phyloP scores from a whole-genome alignment of 1,139 yeast species.

The Suhomyces yuchorum region DNA sequence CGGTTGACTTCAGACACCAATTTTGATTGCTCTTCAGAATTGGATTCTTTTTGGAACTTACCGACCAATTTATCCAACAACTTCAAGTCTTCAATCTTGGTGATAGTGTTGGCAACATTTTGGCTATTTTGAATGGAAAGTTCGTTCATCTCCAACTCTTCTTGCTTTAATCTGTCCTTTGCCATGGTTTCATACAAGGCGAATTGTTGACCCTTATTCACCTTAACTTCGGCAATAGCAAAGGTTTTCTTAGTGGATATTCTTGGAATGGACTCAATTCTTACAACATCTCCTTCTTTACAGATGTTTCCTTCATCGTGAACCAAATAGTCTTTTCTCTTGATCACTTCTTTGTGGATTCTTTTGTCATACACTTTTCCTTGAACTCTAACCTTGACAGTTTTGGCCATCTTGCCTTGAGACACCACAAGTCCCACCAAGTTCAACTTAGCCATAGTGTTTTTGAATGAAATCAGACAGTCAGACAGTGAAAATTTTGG shows the following conservation, averaged over 20 bases:
- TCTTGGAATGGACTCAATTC: constrained; percentile 90
- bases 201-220: constrained; percentile 89
- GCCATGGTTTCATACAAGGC: constrained; percentile 78
- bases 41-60: constrained; percentile 34
- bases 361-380: constrained; percentile 65
- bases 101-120: constrained; percentile 37
- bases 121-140: constrained; percentile 52
- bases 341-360: constrained; percentile 75
- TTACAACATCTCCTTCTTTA: constrained; percentile 92
- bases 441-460: constrained; percentile 79
- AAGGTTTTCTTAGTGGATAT: constrained; percentile 79
- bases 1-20: constrained; percentile 47
- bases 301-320: constrained; percentile 93
- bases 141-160: constrained; percentile 56
- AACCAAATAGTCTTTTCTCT: constrained; percentile 81
- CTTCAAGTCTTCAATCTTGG: constrained; percentile 52
- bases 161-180: constrained; percentile 59
- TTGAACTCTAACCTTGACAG: constrained; percentile 90
- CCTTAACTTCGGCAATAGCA: constrained; percentile 92
- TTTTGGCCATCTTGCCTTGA: constrained; percentile 94
- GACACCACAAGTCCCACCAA: constrained; percentile 91
- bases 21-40: constrained; percentile 39
- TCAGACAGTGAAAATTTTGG: constrained; percentile 4
- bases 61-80: constrained; percentile 44
- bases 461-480: not conserved